Evolutionary conservation across 129 eudicot genomes (phyloP).

Genomic region (Helianthus tuberosus): DNA sequence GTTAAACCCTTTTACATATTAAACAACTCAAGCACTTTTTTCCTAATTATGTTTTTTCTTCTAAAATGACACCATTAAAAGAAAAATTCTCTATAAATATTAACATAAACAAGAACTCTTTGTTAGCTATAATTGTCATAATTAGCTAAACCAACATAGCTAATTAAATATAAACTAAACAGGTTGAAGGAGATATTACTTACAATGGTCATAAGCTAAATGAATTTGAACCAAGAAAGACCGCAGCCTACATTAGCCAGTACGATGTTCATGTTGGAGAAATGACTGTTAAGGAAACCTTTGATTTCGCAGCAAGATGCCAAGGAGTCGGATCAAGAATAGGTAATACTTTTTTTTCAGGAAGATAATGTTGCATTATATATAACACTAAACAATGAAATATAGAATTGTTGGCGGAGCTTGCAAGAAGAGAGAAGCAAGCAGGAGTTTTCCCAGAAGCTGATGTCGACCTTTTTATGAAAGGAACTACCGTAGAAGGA

Average conservation of each 20-base stretch:
- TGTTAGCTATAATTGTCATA: neutral
- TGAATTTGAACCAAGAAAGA: constrained; percentile 69
- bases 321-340: constrained; percentile 77
- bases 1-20: too few species aligned
- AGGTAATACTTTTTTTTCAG: constrained; percentile 35
- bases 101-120: too few species aligned
- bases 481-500: constrained; percentile 82
- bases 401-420: constrained; percentile 66
- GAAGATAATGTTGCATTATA: neutral
- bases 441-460: constrained; percentile 71
- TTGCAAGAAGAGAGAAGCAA: constrained; percentile 71
- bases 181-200: constrained; percentile 74
- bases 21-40: too few species aligned
- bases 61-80: too few species aligned
- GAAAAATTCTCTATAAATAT: too few species aligned
- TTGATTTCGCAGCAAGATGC: constrained; percentile 81
- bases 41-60: too few species aligned
- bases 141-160: neutral
- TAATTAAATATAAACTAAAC: constrained; percentile 9
- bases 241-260: constrained; percentile 78
- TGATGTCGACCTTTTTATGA: constrained; percentile 83
- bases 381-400: neutral
- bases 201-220: constrained; percentile 72
- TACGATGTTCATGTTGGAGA: constrained; percentile 72
- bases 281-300: constrained; percentile 80